Percentiles rank a stretch among this genome's conserved stretches.
Conservation (phyloP, 768 basidiomycete species). For the Phanerochaete sordida region DNA sequence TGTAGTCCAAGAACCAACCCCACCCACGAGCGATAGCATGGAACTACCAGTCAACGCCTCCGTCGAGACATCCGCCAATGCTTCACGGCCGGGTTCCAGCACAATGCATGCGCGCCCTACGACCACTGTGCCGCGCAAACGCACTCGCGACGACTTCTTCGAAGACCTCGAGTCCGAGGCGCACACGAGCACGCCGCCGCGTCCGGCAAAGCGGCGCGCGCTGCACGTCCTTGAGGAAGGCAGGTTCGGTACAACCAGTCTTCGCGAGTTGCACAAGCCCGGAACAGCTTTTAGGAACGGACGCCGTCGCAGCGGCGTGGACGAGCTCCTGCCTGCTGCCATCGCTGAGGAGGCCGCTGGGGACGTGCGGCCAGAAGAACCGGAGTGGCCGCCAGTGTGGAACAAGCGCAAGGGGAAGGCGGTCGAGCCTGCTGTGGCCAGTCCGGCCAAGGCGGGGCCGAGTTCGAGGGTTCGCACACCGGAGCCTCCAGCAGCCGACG, state of each 20-base stretch:
- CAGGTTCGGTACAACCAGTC: neutral
- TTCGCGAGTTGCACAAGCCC: neutral
- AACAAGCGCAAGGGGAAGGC: neutral
- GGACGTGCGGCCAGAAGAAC: neutral
- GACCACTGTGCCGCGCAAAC: neutral
- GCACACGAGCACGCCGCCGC: neutral
- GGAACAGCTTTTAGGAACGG: neutral
- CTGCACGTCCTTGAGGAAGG: neutral
- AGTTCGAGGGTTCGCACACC: too few relatives aligned
- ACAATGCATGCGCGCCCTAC: neutral
- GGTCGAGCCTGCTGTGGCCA: neutral
- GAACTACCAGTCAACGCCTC: too few relatives aligned
- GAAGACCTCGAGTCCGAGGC: neutral
- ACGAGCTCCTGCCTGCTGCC: neutral
- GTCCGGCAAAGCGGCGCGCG: neutral
- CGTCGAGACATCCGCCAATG: neutral
- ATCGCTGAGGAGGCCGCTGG: neutral
- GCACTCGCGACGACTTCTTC: neutral
- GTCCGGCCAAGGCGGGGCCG: neutral
- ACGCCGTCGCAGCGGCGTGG: neutral
- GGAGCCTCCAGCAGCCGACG: too few relatives aligned
- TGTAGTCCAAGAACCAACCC: constrained; percentile 9
- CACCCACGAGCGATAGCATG: constrained; percentile 9
- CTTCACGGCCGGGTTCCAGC: neutral
- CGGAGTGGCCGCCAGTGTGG: neutral